phyloP scores from a whole-genome alignment of 2,329 filamentous ascomycete genomes.

The Penicillium sp. region DNA sequence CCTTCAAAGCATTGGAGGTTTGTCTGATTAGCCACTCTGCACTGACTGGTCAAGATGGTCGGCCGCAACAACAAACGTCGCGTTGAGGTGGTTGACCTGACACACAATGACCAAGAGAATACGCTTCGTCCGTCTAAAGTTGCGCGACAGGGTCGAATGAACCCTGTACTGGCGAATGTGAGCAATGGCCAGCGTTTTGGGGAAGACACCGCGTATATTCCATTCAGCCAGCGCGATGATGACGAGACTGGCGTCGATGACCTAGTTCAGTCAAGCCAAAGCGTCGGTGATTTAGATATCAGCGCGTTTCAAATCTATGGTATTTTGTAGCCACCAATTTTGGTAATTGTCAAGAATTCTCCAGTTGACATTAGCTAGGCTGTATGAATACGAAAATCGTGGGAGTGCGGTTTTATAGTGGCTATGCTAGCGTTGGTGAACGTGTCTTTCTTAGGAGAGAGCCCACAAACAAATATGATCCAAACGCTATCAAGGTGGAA shows the following conservation, averaged over 20 bases:
- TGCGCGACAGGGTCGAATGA: slow-evolving; percentile 3
- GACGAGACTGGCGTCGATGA: slow-evolving; percentile 34
- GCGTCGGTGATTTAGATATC: slow-evolving; percentile 32
- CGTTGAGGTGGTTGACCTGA: slow-evolving; percentile 26
- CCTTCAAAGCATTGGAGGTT: too few species aligned
- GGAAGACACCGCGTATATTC: slow-evolving; percentile 25
- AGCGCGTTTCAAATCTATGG: slow-evolving; percentile 38
- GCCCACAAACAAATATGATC: slow-evolving; percentile 65
- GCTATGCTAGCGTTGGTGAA: slow-evolving; percentile 60
- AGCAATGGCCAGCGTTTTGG: slow-evolving; percentile 26
- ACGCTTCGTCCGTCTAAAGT: slow-evolving; percentile 15
- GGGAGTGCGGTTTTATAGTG: slow-evolving; percentile 60
- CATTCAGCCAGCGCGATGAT: slow-evolving; percentile 33
- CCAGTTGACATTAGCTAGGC: slow-evolving; percentile 28
- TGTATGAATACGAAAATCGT: slow-evolving; percentile 54
- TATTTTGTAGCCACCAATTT: slow-evolving; percentile 18
- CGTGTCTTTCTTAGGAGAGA: slow-evolving; percentile 62
- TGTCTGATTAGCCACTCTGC: neutral
- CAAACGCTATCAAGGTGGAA: slow-evolving; percentile 72
- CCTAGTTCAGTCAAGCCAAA: slow-evolving; percentile 31
- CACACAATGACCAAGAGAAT: slow-evolving; percentile 20
- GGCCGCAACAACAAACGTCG: slow-evolving; percentile 4
- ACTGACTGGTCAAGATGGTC: slow-evolving; percentile 4
- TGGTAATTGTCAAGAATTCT: slow-evolving; percentile 17
- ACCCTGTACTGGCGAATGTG: slow-evolving; percentile 2